Conservation (phyloP, 2,329 filamentous ascomycete genomes). For the Hysterium pulicare region DNA sequence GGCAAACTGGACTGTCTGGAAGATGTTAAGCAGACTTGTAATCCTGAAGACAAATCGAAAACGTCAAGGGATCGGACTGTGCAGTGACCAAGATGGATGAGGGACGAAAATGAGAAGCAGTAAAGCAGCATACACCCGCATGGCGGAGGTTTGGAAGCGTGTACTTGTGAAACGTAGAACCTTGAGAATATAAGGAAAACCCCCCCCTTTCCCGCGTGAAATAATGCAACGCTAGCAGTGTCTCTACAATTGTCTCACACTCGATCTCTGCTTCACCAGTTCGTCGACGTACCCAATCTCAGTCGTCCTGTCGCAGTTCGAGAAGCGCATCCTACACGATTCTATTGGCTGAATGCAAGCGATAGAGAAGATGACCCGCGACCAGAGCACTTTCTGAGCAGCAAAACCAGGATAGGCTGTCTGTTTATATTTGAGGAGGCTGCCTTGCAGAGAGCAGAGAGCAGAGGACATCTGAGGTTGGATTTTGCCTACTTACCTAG, state of each 20-base stretch:
- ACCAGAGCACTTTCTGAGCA: no score
- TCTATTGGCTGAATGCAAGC: no score
- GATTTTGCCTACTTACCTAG: no score
- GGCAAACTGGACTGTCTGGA: background rate
- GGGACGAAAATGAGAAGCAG: background rate
- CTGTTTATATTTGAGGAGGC: no score
- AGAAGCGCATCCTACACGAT: no score
- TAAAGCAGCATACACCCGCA: constrained; percentile 2
- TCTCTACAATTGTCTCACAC: background rate
- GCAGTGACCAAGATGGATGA: background rate
- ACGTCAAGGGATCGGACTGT: background rate
- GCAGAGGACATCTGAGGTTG: no score
- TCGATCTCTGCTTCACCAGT: no score
- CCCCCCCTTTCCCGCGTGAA: background rate
- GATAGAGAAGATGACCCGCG: no score
- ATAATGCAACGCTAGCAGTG: background rate
- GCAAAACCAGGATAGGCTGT: no score
- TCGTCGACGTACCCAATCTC: no score
- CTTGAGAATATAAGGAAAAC: background rate
- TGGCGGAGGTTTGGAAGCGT: background rate
- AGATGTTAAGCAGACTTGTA: background rate
- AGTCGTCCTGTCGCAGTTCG: no score
- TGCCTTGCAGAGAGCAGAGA: no score
- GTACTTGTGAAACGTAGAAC: background rate
- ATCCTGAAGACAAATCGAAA: background rate